Evolutionary conservation across 1,284 basidiomycete genomes (phyloP), one percentile per base, ranked within the genome.

Genomic region (Malassezia restricta): DNA sequence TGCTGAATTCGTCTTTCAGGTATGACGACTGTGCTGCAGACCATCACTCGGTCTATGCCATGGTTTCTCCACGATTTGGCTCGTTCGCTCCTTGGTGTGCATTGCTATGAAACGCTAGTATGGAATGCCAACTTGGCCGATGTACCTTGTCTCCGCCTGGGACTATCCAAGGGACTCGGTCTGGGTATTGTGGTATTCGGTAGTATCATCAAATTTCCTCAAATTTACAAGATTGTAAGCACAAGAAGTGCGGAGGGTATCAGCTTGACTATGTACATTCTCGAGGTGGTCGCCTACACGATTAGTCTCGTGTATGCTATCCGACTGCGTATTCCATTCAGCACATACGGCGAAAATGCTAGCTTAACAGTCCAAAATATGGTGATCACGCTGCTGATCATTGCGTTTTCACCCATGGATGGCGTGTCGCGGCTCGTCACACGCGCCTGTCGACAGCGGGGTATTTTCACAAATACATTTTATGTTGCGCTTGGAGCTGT

Each of bases 181-280:
- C 76, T 96, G 28, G 91, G 85, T 0, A 91, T 98, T 58, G 89
- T 96, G 38, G 77, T 87, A 1, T 92, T 90, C 46, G 90, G 91
- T 1, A 84, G 84, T 27, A 87, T 96, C 57, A 87, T 96, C 82
- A 96, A 96, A 76, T 79, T 96, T 11, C 92, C 92, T 3, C 92
- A 96, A 71, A 79, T 80, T 49, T 63, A 77, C 65, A 79, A 78
- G 69, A 78, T 80, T 50, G 62, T 78, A 6, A 63, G 65, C 14
- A 66, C 83, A 5, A 77, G 78, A 14, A 89, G 86, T 6, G 88
- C 89, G 0, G 78, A 83, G 33, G 90, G 90, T 3, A 79, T 96
- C 38, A 88, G 75, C 75, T 84, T 61, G 43, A 69, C 58, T 55
- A 76, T 68, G 71, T 68, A 75, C 54, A 57, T 68, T 47, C 46